Evolutionary conservation across 345 rosid species (phyloP).

Genomic region (Pistacia vera): DNA sequence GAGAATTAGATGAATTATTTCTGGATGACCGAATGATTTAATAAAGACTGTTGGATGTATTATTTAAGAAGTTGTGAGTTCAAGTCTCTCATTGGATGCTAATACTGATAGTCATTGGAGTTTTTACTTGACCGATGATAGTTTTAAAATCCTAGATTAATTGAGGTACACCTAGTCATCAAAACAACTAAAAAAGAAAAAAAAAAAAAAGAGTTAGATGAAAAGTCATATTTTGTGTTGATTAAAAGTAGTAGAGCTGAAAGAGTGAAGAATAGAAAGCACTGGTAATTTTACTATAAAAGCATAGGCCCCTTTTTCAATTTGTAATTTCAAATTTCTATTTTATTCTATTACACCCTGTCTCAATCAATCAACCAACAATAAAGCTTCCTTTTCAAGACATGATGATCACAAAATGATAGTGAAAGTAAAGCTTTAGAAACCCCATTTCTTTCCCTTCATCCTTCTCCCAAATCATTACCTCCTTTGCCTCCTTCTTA

Average conservation of each 20-base stretch:
- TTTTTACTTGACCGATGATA: too few relatives aligned
- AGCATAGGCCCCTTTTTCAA: background rate
- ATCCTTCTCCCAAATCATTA: slow-evolving; percentile 40
- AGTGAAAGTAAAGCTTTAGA: slow-evolving; percentile 35
- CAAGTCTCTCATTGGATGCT: too few relatives aligned
- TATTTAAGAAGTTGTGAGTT: too few relatives aligned
- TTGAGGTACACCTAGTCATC: too few relatives aligned
- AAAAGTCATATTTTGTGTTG: background rate
- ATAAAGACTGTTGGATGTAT: too few relatives aligned
- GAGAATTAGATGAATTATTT: too few relatives aligned
- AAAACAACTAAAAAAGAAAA: too few relatives aligned
- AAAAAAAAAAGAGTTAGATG: background rate
- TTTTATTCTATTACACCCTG: background rate
- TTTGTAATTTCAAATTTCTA: too few relatives aligned
- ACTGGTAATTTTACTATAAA: slow-evolving; percentile 2
- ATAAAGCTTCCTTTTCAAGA: slow-evolving; percentile 45
- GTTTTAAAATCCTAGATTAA: too few relatives aligned
- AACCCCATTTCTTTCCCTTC: slow-evolving; percentile 35
- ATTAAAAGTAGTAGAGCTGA: too few relatives aligned
- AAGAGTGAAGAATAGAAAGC: background rate
- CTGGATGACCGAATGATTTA: too few relatives aligned
- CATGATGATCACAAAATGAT: slow-evolving; percentile 41
- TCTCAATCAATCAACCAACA: slow-evolving; percentile 33
- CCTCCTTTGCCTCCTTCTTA: slow-evolving; percentile 21
- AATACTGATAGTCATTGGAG: too few relatives aligned